Evolutionary conservation across 78 protist species (phyloP).

Genomic region (Dictyostelium purpureum): DNA sequence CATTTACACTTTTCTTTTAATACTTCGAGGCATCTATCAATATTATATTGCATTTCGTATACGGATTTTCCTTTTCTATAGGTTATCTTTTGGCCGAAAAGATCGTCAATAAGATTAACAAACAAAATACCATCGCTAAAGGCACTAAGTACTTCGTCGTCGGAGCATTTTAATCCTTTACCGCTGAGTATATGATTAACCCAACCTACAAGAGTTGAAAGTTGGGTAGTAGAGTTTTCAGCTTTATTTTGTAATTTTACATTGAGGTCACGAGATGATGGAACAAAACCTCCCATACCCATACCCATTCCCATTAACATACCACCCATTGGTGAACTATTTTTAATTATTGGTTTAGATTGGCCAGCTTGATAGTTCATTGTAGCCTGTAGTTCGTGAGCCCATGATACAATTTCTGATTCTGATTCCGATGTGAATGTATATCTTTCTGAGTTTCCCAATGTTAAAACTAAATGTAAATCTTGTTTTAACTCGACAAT

Average conservation of each 20-base stretch:
- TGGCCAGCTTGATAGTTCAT: background rate
- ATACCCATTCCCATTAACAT: background rate
- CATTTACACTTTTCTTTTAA: conserved; percentile 10
- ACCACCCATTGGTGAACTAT: conserved; percentile 24
- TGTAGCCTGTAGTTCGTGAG: conserved; percentile 37
- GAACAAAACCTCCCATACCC: conserved; percentile 15
- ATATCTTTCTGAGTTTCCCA: conserved; percentile 39
- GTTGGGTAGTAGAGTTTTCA: background rate
- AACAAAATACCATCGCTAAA: conserved; percentile 51
- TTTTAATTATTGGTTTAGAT: background rate
- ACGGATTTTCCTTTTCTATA: conserved; percentile 67
- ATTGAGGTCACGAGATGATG: conserved; percentile 10
- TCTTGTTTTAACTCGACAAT: conserved; percentile 29
- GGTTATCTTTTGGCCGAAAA: background rate
- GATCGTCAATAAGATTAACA: conserved; percentile 38
- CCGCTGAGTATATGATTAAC: background rate
- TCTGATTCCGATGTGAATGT: conserved; percentile 34
- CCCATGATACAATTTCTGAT: conserved; percentile 38
- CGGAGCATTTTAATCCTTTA: background rate
- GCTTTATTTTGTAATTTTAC: conserved; percentile 12
- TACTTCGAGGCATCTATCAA: conserved; percentile 16
- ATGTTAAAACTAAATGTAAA: background rate
- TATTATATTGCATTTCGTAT: conserved; percentile 50
- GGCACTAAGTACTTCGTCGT: background rate
- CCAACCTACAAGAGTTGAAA: conserved; percentile 8